Evolutionary conservation across 176 grass and related monocot species (phyloP), one percentile per base, ranked within the genome.

Genomic region (Stipa capillata): DNA sequence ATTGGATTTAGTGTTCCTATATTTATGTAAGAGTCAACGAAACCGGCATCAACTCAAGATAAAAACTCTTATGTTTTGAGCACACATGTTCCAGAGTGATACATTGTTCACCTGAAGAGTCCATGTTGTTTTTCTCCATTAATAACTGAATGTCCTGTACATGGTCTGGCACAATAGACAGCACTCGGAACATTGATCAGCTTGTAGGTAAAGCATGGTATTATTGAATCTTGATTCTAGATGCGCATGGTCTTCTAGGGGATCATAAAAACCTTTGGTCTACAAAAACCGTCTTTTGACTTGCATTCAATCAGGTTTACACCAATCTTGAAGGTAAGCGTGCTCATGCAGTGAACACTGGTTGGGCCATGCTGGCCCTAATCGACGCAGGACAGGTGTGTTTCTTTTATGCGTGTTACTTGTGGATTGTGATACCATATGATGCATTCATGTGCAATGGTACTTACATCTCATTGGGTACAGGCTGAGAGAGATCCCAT

Each of bases 301-400:
- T 62, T 75, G 49, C 23, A 20, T 66, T 42, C 82, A 72, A 85
- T 68, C 73, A 98, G 95, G 95, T 94, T 74, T 98, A 91, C 79
- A 92, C 92, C 50, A 89, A 98, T 85, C 87, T 98, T 40, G 65
- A 94, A 85, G 92, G 92, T 0, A 83, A 81, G 23, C 67, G 69
- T 35, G 28, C 80, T 85, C 95, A 98, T 85, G 95, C 92, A 47
- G 92, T 94, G 65, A 98, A 92, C 54, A 98, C 95, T 45, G 74
- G 85, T 65, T 98, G 95, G 92, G 95, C 87, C 32, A 87, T 94
- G 89, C 58, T 98, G 44, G 49, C 91, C 25, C 74, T 98, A 79
- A 98, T 98, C 76, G 90, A 81, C 69, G 92, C 92, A 29, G 87
- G 92, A 9, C 95, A 92, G 95, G 95, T 92, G 12, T 49, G 67